phyloP scores from a whole-genome alignment of 208 protist species.

The Angomonas deanei region DNA sequence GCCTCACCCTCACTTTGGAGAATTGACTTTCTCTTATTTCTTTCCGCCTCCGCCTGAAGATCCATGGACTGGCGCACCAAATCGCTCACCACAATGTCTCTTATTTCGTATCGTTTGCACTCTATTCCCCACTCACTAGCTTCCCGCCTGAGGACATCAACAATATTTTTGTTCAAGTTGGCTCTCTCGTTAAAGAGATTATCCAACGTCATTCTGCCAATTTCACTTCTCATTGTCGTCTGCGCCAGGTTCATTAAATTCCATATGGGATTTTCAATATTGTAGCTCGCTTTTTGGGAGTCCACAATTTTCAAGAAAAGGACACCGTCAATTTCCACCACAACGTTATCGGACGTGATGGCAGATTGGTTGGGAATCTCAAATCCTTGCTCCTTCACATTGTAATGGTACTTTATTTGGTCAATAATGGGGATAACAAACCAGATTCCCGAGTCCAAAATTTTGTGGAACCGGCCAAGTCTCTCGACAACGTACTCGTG shows the following conservation, averaged over 20 bases:
- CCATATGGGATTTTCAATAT: slow-evolving; percentile 94
- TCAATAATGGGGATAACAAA: slow-evolving; percentile 92
- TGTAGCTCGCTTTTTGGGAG: slow-evolving; percentile 87
- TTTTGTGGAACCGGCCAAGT: slow-evolving; percentile 89
- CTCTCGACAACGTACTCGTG: slow-evolving; percentile 93
- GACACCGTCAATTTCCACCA: slow-evolving; percentile 94
- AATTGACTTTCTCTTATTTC: slow-evolving; percentile 92
- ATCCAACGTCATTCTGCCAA: slow-evolving; percentile 93
- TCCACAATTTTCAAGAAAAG: slow-evolving; percentile 92
- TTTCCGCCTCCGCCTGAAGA: slow-evolving; percentile 94
- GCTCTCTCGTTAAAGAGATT: slow-evolving; percentile 92
- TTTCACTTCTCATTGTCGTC: slow-evolving; percentile 95
- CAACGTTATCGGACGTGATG: slow-evolving; percentile 95
- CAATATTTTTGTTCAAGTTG: slow-evolving; percentile 90
- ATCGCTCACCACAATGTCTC: slow-evolving; percentile 93
- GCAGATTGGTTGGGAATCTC: slow-evolving; percentile 91
- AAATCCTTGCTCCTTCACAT: slow-evolving; percentile 90
- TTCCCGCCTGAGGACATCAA: slow-evolving; percentile 86
- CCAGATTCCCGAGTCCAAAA: slow-evolving; percentile 88
- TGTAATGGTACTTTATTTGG: slow-evolving; percentile 93
- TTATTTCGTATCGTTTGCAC: slow-evolving; percentile 95
- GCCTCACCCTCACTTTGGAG: slow-evolving; percentile 92
- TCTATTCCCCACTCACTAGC: slow-evolving; percentile 94
- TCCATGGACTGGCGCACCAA: slow-evolving; percentile 95
- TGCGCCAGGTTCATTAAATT: slow-evolving; percentile 95